phyloP scores from a whole-genome alignment of 1,284 basidiomycete species.

The Pseudozyma thailandica region DNA sequence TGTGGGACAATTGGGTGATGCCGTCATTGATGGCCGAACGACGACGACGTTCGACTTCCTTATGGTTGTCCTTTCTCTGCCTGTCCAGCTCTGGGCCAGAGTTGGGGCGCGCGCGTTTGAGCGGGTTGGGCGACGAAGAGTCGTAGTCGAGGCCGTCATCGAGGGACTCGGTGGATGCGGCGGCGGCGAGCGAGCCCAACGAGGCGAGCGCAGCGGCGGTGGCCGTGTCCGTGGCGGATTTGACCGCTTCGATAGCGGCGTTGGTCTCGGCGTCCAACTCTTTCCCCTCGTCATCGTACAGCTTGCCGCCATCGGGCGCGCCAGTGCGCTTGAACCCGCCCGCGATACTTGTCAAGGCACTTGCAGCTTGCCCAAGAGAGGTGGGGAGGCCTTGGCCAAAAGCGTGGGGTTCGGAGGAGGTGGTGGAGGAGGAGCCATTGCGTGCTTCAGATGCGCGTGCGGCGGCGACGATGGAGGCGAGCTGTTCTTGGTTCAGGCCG shows the following conservation, averaged over 20 bases:
- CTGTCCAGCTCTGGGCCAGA: constrained; percentile 59
- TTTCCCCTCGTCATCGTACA: constrained; percentile 8
- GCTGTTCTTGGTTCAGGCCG: constrained; percentile 59
- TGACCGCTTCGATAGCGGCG: constrained; percentile 32
- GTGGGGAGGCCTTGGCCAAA: constrained; percentile 18
- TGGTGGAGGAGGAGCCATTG: constrained; percentile 2
- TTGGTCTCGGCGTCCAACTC: constrained; percentile 13
- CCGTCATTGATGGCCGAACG: constrained; percentile 95
- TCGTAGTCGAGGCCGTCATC: background rate
- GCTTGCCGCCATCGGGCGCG: constrained; percentile 4
- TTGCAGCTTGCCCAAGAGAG: constrained; percentile 57
- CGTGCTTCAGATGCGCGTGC: constrained; percentile 50
- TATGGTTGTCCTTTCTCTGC: constrained; percentile 69
- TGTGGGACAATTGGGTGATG: constrained; percentile 87
- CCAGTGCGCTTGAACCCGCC: constrained; percentile 55
- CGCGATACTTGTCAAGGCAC: constrained; percentile 59
- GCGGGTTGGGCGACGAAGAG: background rate
- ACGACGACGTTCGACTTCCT: constrained; percentile 94
- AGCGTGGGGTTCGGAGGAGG: background rate
- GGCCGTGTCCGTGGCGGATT: constrained; percentile 47
- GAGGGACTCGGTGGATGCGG: constrained; percentile 1
- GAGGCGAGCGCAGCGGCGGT: constrained; percentile 60
- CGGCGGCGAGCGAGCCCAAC: constrained; percentile 54
- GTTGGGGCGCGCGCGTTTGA: constrained; percentile 40
- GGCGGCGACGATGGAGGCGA: constrained; percentile 61